Evolutionary conservation across 2,329 filamentous ascomycete species (phyloP), one percentile per base, ranked within the genome.

Genomic region (Diaporthe eres): DNA sequence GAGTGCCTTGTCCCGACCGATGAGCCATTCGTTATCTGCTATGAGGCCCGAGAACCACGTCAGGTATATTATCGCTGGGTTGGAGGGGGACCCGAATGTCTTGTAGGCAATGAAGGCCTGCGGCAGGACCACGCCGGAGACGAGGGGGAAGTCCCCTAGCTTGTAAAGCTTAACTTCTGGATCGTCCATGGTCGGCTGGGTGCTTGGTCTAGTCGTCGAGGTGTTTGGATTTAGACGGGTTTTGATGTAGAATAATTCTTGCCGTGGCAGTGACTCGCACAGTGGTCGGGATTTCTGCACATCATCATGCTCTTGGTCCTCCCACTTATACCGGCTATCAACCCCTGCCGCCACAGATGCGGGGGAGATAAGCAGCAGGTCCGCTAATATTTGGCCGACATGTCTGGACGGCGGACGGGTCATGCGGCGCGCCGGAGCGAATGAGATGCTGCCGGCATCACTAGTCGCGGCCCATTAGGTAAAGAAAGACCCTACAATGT

Each of bases 51-150:
- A 83, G 82, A 92, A 96, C 94, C 94, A 96, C 2, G 92, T 92
- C 2, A 94, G 94, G 80, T 96, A 96, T 77, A 96, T 89, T 75
- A 96, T 90, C 3, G 91, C 91, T 10, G 94, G 93, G 8, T 85
- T 86, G 0, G 85, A 88, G 0, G 89, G 82, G 74, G 92, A 86
- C 28, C 94, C 94, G 78, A 94, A 93, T 0, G 94, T 94, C 83
- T 94, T 95, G 87, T 94, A 96, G 22, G 94, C 93, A 72, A 96
- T 91, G 80, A 90, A 89, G 1, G 94, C 94, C 78, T 90, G 82
- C 2, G 89, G 87, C 25, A 96, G 87, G 8, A 84, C 87, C n/a
- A 86, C 86, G 53, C 93, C 93, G 37, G 88, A 91, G 80, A 93
- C 90, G 3, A 96, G 89, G 77, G 88, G 84, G 85, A 93, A 94